Percentiles rank a stretch among this genome's conserved stretches.
Evolutionary conservation across 192 early-diverging fungal species (phyloP).

Genomic region (Chytriomyces sp.): DNA sequence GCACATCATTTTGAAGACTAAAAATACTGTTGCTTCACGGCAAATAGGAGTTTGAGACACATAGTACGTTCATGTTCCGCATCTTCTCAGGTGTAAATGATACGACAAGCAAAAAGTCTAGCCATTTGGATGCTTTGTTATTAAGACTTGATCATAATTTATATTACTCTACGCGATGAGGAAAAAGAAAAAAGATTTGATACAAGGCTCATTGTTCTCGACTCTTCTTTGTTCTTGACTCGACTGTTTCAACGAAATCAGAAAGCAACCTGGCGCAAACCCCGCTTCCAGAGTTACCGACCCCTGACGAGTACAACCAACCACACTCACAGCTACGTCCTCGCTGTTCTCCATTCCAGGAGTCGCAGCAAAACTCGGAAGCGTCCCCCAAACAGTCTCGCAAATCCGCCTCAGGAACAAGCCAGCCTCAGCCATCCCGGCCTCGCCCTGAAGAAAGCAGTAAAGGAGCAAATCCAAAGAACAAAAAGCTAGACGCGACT

Average conservation of each 20-base stretch:
- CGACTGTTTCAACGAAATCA: no score
- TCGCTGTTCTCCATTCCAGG: no score
- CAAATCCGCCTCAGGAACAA: background rate
- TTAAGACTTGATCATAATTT: conserved; percentile 41
- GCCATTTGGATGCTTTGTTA: conserved; percentile 33
- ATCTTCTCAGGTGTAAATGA: conserved; percentile 34
- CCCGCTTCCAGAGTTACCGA: no score
- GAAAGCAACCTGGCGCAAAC: no score
- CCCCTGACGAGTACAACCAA: no score
- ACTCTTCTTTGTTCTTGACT: no score
- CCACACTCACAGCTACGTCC: no score
- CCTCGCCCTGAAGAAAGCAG: background rate
- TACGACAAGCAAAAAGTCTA: conserved; percentile 8
- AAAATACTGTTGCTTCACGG: background rate
- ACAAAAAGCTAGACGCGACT: background rate
- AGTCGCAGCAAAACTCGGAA: no score
- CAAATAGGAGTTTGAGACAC: conserved; percentile 36
- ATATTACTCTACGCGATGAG: conserved; percentile 26
- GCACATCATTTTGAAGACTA: background rate
- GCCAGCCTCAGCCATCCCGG: background rate
- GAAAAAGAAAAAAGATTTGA: no score
- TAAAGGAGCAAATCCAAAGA: background rate
- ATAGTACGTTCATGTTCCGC: conserved; percentile 37
- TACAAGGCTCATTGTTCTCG: no score
- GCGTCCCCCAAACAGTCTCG: background rate